These are phyloP conservation scores for Salvia miltiorrhiza DNA, from an alignment of 257 asterid genomes.

Conservation along the genomic window DNA sequence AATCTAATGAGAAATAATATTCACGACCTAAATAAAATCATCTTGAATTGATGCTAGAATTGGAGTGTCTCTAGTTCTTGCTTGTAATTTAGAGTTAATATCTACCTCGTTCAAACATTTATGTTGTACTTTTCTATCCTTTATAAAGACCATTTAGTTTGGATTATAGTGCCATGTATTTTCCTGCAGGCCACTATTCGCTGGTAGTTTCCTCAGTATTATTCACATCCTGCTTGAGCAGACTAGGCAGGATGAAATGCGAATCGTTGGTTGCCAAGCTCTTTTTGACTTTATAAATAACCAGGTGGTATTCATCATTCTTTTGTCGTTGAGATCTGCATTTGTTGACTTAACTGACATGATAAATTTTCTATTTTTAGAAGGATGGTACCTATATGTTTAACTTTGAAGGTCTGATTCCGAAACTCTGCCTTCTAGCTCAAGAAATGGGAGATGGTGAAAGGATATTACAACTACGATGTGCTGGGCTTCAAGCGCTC, in stretches of 20 bases:
- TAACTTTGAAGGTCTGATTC: slow-evolving; percentile 69
- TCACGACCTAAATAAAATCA: neutral
- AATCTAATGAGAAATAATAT: neutral
- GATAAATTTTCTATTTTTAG: slow-evolving; percentile 34
- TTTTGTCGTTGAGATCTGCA: slow-evolving; percentile 9
- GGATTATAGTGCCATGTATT: slow-evolving; percentile 19
- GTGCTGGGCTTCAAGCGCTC: slow-evolving; percentile 73
- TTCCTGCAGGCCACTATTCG: slow-evolving; percentile 65
- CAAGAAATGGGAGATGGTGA: slow-evolving; percentile 70
- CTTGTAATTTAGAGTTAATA: neutral
- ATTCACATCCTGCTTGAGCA: slow-evolving; percentile 64
- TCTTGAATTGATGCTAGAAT: neutral
- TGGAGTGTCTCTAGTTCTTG: slow-evolving; percentile 14
- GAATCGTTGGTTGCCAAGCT: slow-evolving; percentile 59
- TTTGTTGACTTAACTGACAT: slow-evolving; percentile 23
- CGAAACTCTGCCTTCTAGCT: slow-evolving; percentile 64
- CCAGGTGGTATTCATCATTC: slow-evolving; percentile 44
- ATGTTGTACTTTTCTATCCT: slow-evolving; percentile 8
- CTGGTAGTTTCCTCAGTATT: slow-evolving; percentile 69
- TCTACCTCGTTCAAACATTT: neutral
- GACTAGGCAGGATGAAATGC: slow-evolving; percentile 57
- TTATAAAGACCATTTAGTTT: slow-evolving; percentile 8
- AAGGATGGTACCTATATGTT: slow-evolving; percentile 65
- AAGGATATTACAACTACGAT: slow-evolving; percentile 43
- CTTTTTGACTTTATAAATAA: slow-evolving; percentile 70